A percentile compares a stretch with the other conserved stretches of the same genome.
Evolutionary conservation across 2,329 filamentous ascomycete species (phyloP).

Genomic region (Fusarium zealandicum): DNA sequence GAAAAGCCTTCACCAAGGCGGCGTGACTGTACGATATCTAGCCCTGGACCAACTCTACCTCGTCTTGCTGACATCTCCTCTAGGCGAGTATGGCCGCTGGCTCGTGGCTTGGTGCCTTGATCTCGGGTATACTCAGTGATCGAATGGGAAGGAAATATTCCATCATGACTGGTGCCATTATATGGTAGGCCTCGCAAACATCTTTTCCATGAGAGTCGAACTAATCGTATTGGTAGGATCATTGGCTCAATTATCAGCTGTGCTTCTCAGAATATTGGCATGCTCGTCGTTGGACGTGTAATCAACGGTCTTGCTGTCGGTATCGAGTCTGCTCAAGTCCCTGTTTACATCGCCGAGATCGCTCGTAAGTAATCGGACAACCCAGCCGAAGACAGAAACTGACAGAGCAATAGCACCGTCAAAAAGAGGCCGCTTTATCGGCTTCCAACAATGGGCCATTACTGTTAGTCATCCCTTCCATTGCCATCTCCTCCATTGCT

Average conservation of each 20-base stretch:
- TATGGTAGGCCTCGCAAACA: slow-evolving; percentile 53
- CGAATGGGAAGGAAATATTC: slow-evolving; percentile 57
- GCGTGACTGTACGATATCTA: slow-evolving; percentile 50
- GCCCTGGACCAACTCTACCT: too few relatives aligned
- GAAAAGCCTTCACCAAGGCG: slow-evolving; percentile 55
- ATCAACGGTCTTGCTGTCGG: slow-evolving; percentile 72
- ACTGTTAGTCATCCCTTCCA: slow-evolving; percentile 45
- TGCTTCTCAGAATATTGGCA: slow-evolving; percentile 52
- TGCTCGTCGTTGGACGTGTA: slow-evolving; percentile 57
- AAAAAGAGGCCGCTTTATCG: slow-evolving; percentile 47
- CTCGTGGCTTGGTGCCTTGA: slow-evolving; percentile 57
- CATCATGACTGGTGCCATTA: slow-evolving; percentile 58
- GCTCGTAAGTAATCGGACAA: slow-evolving; percentile 49
- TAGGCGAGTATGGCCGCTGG: slow-evolving; percentile 57
- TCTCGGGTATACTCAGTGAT: slow-evolving; percentile 59
- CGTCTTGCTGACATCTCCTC: too few relatives aligned
- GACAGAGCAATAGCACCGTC: slow-evolving; percentile 50
- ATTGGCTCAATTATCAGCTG: slow-evolving; percentile 56
- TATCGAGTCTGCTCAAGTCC: slow-evolving; percentile 71
- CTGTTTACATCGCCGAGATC: slow-evolving; percentile 75
- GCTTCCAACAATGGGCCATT: slow-evolving; percentile 73
- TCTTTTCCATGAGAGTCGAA: accelerated
- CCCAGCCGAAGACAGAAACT: too few relatives aligned
- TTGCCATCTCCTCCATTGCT: too few relatives aligned
- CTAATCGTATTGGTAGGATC: slow-evolving; percentile 46